phyloP scores from a whole-genome alignment of 805 yeast genomes.

The Wickerhamomyces ciferrii region DNA sequence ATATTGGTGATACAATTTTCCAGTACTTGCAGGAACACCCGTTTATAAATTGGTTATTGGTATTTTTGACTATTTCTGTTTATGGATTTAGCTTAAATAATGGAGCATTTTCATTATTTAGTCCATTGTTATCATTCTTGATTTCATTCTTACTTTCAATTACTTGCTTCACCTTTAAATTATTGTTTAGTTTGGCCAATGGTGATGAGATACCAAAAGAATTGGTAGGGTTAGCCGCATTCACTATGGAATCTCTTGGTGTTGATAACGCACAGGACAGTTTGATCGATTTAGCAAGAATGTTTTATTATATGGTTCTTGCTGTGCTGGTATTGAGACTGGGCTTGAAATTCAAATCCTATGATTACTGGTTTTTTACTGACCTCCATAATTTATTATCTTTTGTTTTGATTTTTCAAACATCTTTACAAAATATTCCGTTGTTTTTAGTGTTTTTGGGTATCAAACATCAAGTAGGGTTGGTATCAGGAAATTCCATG shows the following conservation, averaged over 20 bases:
- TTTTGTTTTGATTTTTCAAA: constrained; percentile 42
- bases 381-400: constrained; percentile 34
- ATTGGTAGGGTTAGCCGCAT: constrained; percentile 19
- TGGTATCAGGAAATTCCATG: constrained; percentile 1
- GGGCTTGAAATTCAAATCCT: constrained; percentile 4
- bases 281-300: constrained; percentile 28
- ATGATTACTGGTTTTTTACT: constrained; percentile 20
- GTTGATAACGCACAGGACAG: constrained; percentile 22
- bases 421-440: constrained; percentile 43
- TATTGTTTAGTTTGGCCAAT: constrained; percentile 44
- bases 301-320: constrained; percentile 28
- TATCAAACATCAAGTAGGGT: constrained; percentile 15
- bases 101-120: constrained; percentile 18
- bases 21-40: constrained; percentile 31
- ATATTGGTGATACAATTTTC: constrained; percentile 44
- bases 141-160: constrained; percentile 39
- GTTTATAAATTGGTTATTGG: constrained; percentile 42
- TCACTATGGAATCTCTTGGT: constrained; percentile 26
- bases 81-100: constrained; percentile 21
- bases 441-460: constrained; percentile 35
- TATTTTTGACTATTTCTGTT: constrained; percentile 30
- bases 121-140: constrained; percentile 35
- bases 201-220: constrained; percentile 48
- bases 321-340: constrained; percentile 28
- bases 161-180: constrained; percentile 48